Evolutionary conservation across 176 grass and related monocot species (phyloP), one percentile per base, ranked within the genome.

Genomic region (Avena atlantica): DNA sequence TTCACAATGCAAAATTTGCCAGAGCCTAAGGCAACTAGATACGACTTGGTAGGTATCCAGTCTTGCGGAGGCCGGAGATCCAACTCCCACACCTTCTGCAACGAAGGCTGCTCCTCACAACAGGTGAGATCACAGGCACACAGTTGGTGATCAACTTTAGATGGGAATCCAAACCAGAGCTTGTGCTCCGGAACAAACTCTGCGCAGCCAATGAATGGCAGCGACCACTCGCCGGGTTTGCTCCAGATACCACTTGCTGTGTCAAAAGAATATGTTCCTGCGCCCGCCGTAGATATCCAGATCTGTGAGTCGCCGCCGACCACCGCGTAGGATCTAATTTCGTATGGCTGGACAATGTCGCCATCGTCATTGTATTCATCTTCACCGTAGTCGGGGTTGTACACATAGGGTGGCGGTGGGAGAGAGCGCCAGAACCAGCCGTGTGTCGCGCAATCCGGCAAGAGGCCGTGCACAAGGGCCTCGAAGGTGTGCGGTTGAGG

Each of bases 171-270:
- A 27, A 64, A 64, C 61, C 61, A 64, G 4, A 64, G 11, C 12
- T 64, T 64, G 61, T 64, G 61, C 61, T 64, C 61, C 24, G 61
- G 61, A 64, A 64, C 61, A 64, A 27, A 64, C 61, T 64, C 61
- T 64, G 9, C 61, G 21, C 12, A 13, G 12, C 61, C 61, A 29
- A 4, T 13, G 6, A 64, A 64, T 5, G 61, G 61, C 61, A 64
- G 11, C 23, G 61, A 64, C 24, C 61, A 64, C 61, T 64, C 12
- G 4, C 61, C 61, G 13, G 23, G 61, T 64, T 64, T 64, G 61
- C 61, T 64, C 61, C 61, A 64, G 27, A 2, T 24, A 64, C 61
- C 24, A 27, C 61, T 64, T 29, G 12, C 24, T 1, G 24, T 27
- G 61, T 64, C 23, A 12, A 64, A 13, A 2, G 61, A 64, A 13